phyloP scores from a whole-genome alignment of 2,329 filamentous ascomycete species.

The Venturia carpophila region DNA sequence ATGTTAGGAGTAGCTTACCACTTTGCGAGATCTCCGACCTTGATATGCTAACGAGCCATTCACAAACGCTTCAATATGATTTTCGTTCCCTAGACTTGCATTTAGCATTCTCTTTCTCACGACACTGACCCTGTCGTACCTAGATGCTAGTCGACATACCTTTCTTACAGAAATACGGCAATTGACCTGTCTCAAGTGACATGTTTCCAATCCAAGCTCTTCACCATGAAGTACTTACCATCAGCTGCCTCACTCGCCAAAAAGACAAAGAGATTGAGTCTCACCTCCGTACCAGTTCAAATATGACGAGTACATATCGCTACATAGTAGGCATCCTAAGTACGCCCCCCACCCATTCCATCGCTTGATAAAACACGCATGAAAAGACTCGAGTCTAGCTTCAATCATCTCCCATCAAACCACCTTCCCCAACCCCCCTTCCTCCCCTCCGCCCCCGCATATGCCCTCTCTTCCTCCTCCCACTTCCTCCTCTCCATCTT shows the following conservation, averaged over 20 bases:
- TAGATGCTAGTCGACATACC: too few species aligned
- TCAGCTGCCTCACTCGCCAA: too few species aligned
- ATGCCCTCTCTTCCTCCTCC: constrained; percentile 63
- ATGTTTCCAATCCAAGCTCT: background rate
- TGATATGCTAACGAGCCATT: too few species aligned
- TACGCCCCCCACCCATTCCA: background rate
- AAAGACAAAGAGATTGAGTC: background rate
- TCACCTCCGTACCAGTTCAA: constrained; percentile 1
- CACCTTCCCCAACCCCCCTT: constrained; percentile 30
- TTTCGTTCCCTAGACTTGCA: too few species aligned
- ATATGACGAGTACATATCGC: background rate
- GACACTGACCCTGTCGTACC: too few species aligned
- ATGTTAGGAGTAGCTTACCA: background rate
- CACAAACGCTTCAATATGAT: too few species aligned
- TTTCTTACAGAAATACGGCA: too few species aligned
- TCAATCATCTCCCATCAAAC: constrained; percentile 22
- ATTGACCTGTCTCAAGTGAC: too few species aligned
- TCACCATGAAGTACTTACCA: background rate
- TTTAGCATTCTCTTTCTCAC: too few species aligned
- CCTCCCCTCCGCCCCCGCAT: constrained; percentile 48
- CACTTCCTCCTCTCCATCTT: constrained; percentile 57
- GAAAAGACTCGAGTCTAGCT: background rate
- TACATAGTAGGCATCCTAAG: background rate
- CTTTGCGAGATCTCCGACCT: too few species aligned
- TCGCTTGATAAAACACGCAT: background rate